Base-by-base conservation (phyloP, 176 grass and related monocot genomes). In the Themeda triandra region DNA sequence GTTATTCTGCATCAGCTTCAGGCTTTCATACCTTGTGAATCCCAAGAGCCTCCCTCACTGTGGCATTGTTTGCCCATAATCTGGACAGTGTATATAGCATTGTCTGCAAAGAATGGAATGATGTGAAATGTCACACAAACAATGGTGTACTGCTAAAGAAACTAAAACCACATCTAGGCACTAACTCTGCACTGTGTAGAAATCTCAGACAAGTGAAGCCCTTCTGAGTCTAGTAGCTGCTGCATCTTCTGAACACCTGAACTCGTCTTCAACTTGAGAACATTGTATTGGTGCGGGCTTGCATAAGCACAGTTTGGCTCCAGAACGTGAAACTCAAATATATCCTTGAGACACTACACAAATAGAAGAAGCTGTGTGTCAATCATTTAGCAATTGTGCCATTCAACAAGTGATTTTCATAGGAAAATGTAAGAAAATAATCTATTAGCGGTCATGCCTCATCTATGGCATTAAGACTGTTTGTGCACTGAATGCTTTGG, bases 41-140 rank as follows among this genome's bases (percentile, higher is more conserved):
- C 25, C 86, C 86, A 15, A 96, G 91, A 72, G 83, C 79, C 31
- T 92, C 62, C 72, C 91, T 89, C 18, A 93, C 84, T 31, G 78
- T 63, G n/a, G 21, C 81, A 63, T 85, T 45, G 37, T 97, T 87
- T 46, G 89, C 79, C 94, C 94, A 97, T 14, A 56, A 13, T 46
- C 54, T 79, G 10, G 88, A 93, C 10, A 93, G 44, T 13, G 35
- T 58, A 62, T 97, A 93, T 45, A 80, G 87, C 6, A 24, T 69
- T 23, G 76, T 84, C 76, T 89, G 76, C 11, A 48, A 75, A 29
- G 21, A 74, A 66, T n/a, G 13, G 40, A 35, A n/a, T 23, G 9
- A 63, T 67, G 15, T 5, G 1, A 4, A 5, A 25, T 44, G 11
- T 54, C 1, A 11, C 4, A 4, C 2, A 66, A 65, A 8, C 5